Percentiles rank a stretch among this genome's conserved stretches.
Evolutionary conservation across 768 basidiomycete genomes (phyloP).

Genomic region (Aureoboletus auriporus): DNA sequence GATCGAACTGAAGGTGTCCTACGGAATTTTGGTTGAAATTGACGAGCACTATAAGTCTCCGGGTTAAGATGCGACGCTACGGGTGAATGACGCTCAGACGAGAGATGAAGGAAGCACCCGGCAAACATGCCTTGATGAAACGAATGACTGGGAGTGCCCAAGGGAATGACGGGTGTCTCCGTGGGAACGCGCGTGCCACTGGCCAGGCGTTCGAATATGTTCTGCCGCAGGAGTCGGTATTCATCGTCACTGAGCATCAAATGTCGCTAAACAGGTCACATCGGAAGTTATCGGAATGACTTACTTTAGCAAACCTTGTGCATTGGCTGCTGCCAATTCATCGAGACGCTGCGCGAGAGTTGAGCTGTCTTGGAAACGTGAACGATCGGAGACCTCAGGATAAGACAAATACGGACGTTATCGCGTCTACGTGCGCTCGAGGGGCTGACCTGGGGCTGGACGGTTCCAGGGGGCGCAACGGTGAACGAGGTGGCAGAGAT

Average conservation of each 20-base stretch:
- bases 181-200: constrained; percentile 53
- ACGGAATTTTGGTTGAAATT: constrained; percentile 31
- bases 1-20: constrained; percentile 53
- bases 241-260: constrained; percentile 65
- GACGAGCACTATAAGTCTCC: constrained; percentile 21
- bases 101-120: background rate
- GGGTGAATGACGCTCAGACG: constrained; percentile 7
- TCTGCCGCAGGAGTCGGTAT: constrained; percentile 79
- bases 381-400: constrained; percentile 7
- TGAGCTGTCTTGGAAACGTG: constrained; percentile 39
- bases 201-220: constrained; percentile 77
- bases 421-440: constrained; percentile 41
- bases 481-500: constrained; percentile 19
- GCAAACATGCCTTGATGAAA: constrained; percentile 12
- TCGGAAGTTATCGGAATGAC: constrained; percentile 19
- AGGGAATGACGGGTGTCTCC: constrained; percentile 61
- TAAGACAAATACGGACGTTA: constrained; percentile 45
- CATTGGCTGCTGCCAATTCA: constrained; percentile 75
- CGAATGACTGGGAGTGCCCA: constrained; percentile 34
- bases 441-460: constrained; percentile 19
- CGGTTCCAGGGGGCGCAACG: constrained; percentile 20
- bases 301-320: constrained; percentile 74
- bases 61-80: constrained; percentile 18
- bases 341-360: constrained; percentile 79
- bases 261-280: constrained; percentile 2